Percentiles rank a stretch among this genome's conserved stretches.
Evolutionary conservation across 2,329 filamentous ascomycete species (phyloP).

Genomic region (Lachnellula hyalina): DNA sequence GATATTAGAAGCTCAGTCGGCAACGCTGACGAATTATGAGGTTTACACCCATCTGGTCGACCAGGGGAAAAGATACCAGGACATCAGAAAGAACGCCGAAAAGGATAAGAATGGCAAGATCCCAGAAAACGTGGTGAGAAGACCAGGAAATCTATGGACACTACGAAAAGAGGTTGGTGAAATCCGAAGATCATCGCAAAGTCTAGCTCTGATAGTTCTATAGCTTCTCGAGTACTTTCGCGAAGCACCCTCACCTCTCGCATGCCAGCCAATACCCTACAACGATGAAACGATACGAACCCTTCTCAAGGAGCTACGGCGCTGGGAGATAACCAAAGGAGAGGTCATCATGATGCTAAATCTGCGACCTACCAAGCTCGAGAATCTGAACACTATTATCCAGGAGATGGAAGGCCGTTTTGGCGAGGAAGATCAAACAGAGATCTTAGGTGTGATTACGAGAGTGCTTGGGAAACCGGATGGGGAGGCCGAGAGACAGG

Average conservation of each 20-base stretch:
- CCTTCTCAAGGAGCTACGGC: constrained; percentile 50
- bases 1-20: constrained; percentile 66
- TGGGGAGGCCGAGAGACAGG: constrained; percentile 25
- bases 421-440: constrained; percentile 48
- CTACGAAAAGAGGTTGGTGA: constrained; percentile 49
- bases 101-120: constrained; percentile 1
- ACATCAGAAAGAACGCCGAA: constrained; percentile 33
- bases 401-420: constrained; percentile 62
- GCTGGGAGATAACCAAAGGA: constrained; percentile 59
- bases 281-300: constrained; percentile 44
- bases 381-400: constrained; percentile 56
- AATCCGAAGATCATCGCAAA: not conserved
- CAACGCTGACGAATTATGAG: constrained; percentile 67
- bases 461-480: constrained; percentile 48
- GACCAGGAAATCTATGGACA: constrained; percentile 56
- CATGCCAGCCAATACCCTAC: constrained; percentile 37
- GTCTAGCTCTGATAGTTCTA: constrained; percentile 4
- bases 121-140: constrained; percentile 27
- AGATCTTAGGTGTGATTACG: constrained; percentile 51
- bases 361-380: constrained; percentile 51
- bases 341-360: constrained; percentile 66
- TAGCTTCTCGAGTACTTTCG: constrained; percentile 58
- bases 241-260: constrained; percentile 49
- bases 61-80: constrained; percentile 44
- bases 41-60: constrained; percentile 61